These are phyloP conservation scores for Crassisporium funariophilum DNA, from an alignment of 768 basidiomycete species.

Conservation along the genomic window DNA sequence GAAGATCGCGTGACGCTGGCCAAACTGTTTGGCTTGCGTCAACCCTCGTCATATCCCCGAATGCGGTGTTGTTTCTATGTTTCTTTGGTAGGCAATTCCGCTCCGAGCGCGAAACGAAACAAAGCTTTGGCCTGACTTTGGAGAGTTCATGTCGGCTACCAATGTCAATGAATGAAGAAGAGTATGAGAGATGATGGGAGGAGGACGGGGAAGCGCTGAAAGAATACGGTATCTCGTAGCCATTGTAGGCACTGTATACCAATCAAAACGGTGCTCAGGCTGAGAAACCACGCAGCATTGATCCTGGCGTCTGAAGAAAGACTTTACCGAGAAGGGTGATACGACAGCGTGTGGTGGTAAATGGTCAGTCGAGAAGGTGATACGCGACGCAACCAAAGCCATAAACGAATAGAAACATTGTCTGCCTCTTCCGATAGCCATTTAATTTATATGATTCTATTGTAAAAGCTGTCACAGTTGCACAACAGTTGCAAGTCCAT, in stretches of 20 bases:
- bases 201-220: slow-evolving; percentile 24
- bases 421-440: slow-evolving; percentile 23
- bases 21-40: slow-evolving; percentile 23
- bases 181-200: slow-evolving; percentile 24
- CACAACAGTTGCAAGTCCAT: too few species aligned
- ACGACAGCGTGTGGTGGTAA: slow-evolving; percentile 1
- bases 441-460: slow-evolving; percentile 29
- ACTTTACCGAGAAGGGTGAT: slow-evolving; percentile 16
- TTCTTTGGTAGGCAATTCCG: too few species aligned
- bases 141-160: too few species aligned
- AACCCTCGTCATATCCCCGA: slow-evolving; percentile 26
- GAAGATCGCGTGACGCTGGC: slow-evolving; percentile 25
- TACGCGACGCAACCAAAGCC: slow-evolving; percentile 16
- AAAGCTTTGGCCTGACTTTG: too few species aligned
- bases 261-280: slow-evolving; percentile 25
- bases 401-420: slow-evolving; percentile 18
- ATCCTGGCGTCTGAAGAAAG: too few species aligned
- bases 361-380: slow-evolving; percentile 6
- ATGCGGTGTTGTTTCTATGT: too few species aligned
- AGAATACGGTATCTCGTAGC: slow-evolving; percentile 28
- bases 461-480: slow-evolving; percentile 27
- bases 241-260: slow-evolving; percentile 30
- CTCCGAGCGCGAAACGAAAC: too few species aligned
- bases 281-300: slow-evolving; percentile 28
- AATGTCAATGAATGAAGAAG: too few species aligned